Evolutionary conservation across 2,329 filamentous ascomycete species (phyloP), one percentile per base, ranked within the genome.

Genomic region (Xylaria polymorpha): DNA sequence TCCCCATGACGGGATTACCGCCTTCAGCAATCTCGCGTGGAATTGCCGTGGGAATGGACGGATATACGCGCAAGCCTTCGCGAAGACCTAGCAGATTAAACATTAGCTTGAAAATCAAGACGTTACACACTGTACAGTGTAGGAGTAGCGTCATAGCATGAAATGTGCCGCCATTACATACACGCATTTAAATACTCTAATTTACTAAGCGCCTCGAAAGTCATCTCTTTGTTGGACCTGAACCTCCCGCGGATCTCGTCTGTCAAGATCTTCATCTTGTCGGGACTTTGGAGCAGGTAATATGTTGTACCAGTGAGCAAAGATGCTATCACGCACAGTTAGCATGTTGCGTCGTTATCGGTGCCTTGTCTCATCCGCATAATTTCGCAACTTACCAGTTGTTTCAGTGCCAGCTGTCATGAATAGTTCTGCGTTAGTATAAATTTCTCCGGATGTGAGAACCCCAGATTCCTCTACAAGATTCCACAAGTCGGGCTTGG

Each of bases 151-250:
- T 7, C 57, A 22, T 22, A 18, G 48, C 9, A 43, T n/a, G 20
- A 14, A 61, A 15, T 37, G 9, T 61, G 18, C 9, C 1, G 35
- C 12, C 1, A 39, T 20, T 18, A 44, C 66, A 8, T 68, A 68
- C 68, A 71, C 10, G 75, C 75, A n/a, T 76, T 76, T n/a, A 77
- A 29, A 43, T 76, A 77, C 39, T 71, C 65, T n/a, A 77, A 64
- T 25, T 62, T 60, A 3, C 65, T 61, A 2, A 75, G 69, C 8
- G 61, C 57, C n/a, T 74, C 74, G 9, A 77, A 67, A 14, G 51
- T 72, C 3, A 81, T 79, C 1, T 80, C 77, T 4, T 74, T 65
- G 12, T 66, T 59, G 6, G 50, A 69, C 37, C 60, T 62, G 43
- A 72, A 72, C 6, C 59, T 50, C 22, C 60, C 57, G 8, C 71